A percentile compares a stretch with the other conserved stretches of the same genome.
These are phyloP conservation scores for Ceratobasidium sp. DNA, from an alignment of 1,284 basidiomycete species.

Conservation along the genomic window DNA sequence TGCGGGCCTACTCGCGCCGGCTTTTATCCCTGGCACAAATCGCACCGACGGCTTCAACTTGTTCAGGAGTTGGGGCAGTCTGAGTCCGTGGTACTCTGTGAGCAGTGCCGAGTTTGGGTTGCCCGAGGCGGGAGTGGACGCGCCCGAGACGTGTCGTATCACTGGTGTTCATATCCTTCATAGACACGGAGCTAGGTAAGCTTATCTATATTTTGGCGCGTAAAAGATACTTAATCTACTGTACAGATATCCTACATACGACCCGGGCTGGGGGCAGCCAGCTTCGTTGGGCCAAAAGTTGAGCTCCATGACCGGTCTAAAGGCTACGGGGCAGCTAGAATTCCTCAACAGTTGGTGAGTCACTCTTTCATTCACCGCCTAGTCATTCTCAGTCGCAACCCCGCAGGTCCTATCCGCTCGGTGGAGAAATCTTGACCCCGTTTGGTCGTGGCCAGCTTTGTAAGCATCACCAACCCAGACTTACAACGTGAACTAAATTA, in stretches of 20 bases:
- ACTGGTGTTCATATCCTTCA: slow-evolving; percentile 53
- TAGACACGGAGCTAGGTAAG: slow-evolving; percentile 52
- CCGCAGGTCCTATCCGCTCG: slow-evolving; percentile 50
- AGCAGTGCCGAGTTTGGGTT: slow-evolving; percentile 51
- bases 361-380: not conserved
- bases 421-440: slow-evolving; percentile 56
- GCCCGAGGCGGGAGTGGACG: slow-evolving; percentile 47
- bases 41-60: slow-evolving; percentile 48
- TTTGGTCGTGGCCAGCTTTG: slow-evolving; percentile 55
- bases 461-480: slow-evolving; percentile 41
- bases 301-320: slow-evolving; percentile 40
- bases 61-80: slow-evolving; percentile 54
- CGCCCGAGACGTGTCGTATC: slow-evolving; percentile 52
- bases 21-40: slow-evolving; percentile 43
- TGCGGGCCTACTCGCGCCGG: slow-evolving; percentile 62
- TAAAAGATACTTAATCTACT: not conserved
- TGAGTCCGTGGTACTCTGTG: slow-evolving; percentile 53
- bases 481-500: not conserved
- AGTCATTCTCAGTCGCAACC: not conserved
- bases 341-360: slow-evolving; percentile 55
- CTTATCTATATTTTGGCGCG: not conserved
- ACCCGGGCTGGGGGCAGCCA: slow-evolving; percentile 43
- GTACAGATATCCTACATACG: slow-evolving; percentile 47
- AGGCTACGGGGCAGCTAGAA: slow-evolving; percentile 48
- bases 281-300: slow-evolving; percentile 45